Base-by-base conservation (phyloP, 192 early-diverging fungal genomes). In the Endogone sp. region DNA sequence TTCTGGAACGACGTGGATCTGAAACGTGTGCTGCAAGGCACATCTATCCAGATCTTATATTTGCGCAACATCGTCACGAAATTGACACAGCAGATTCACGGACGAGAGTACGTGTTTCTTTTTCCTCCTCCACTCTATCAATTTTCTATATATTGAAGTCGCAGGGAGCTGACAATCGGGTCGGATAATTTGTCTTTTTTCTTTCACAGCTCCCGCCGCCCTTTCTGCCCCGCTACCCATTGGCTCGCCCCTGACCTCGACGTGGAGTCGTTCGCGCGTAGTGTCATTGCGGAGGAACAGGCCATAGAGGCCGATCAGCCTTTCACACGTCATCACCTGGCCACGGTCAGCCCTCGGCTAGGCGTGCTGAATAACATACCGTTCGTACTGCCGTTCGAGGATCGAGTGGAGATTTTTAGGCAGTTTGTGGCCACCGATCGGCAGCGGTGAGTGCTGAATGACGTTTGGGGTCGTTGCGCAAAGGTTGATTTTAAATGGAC, bases 321-420 rank as follows among this genome's bases (percentile, higher is more conserved):
- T 49, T 29, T 31, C 37, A 77, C 60, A 10, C 66, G 67, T 2
- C 71, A 71, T 29, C 59, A 23, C 22, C 28, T 82, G 32, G 75
- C 76, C 1, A 71, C 74, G 10, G 62, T 79, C 4, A 83, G 82
- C 49, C 88, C 88, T 3, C 80, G 85, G 2, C 76, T 88, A 4
- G 79, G 72, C 26, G 69, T 98, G 24, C 79, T 98, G 62, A 85
- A 84, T 37, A 82, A 91, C 58, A 89, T 98, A 4, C 97, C 97
- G 3, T 98, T 96, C 80, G 88, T 97, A 2, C 88, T 97, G 24
- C 92, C 92, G 1, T 97, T 98, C 72, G 93, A 95, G 62, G 86
- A 89, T 62, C 89, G 97, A 22, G 93, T 96, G 21, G 75, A 85
- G 4, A 82, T 98, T 29, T 97, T 98, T 74, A 83, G 94, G 22